Evolutionary conservation across 257 asterid species (phyloP).

Genomic region (Forsythia viridissima): DNA sequence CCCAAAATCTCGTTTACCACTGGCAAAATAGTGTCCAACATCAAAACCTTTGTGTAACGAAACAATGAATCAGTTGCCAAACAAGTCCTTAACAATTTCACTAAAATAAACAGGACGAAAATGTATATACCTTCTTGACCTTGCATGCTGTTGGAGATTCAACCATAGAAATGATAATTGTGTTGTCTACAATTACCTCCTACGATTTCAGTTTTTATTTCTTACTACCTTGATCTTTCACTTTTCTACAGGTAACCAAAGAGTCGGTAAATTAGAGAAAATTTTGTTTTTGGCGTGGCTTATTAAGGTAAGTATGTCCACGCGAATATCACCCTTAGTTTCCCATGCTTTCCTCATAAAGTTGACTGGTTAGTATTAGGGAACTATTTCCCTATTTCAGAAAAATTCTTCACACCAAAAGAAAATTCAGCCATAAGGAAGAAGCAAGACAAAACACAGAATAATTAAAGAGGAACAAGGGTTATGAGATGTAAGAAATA

Average conservation of each 20-base stretch:
- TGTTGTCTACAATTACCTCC: not conserved
- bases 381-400: not conserved
- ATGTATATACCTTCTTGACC: not conserved
- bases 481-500: not conserved
- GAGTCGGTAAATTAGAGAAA: not conserved
- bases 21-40: conserved; percentile 55
- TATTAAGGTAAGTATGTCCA: no score
- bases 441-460: not conserved
- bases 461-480: not conserved
- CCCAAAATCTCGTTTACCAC: conserved; percentile 94
- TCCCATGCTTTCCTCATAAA: not conserved
- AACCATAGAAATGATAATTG: not conserved
- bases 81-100: not conserved
- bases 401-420: no score
- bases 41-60: conserved; percentile 53
- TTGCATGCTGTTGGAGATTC: not conserved
- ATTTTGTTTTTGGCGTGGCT: no score
- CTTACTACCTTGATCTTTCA: no score
- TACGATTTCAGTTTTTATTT: no score
- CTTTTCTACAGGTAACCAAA: no score
- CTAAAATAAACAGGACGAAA: not conserved
- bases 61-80: conserved; percentile 24
- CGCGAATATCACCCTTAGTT: not conserved
- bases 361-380: not conserved
- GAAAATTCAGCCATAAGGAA: not conserved